Percentiles rank a stretch among this genome's conserved stretches.
Evolutionary conservation across 2,329 filamentous ascomycete species (phyloP).

Genomic region (Xylaria sp.): DNA sequence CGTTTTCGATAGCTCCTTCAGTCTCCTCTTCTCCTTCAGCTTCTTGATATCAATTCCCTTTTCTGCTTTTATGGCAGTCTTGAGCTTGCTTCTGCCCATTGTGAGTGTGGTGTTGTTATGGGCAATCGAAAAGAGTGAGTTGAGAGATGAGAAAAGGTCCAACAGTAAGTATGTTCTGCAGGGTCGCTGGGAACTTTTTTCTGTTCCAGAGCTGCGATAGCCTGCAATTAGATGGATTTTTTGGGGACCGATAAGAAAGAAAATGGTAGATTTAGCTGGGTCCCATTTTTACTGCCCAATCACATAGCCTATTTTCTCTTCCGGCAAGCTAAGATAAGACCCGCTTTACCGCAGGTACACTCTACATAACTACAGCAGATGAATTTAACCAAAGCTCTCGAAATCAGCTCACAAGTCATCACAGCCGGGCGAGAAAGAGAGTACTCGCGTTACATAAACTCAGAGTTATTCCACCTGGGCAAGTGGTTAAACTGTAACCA

Average conservation of each 20-base stretch:
- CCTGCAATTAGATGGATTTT: conserved; percentile 27
- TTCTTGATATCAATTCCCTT: conserved; percentile 49
- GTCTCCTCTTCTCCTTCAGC: conserved; percentile 48
- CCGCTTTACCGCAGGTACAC: background rate
- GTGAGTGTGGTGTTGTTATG: conserved; percentile 26
- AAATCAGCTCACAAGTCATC: background rate
- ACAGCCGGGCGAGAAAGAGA: background rate
- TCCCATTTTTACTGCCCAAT: conserved; percentile 30
- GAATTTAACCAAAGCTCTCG: background rate
- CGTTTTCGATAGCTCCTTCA: conserved; percentile 44
- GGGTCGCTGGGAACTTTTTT: conserved; percentile 31
- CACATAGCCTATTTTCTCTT: background rate
- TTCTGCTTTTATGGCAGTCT: conserved; percentile 47
- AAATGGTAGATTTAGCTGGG: conserved; percentile 6
- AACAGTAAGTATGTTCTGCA: background rate
- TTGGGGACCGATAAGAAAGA: conserved; percentile 34
- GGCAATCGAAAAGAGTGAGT: conserved; percentile 25
- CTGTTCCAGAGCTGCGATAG: conserved; percentile 30
- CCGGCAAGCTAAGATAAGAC: conserved; percentile 21
- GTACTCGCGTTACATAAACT: background rate
- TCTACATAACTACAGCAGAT: background rate
- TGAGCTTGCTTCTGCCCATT: conserved; percentile 48
- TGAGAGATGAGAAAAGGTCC: background rate
- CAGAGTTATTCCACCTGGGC: too few relatives aligned
- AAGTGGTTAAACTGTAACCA: too few relatives aligned